Percentiles rank a stretch among this genome's conserved stretches.
phyloP scores from a whole-genome alignment of 768 basidiomycete genomes.

The Imleria badia region DNA sequence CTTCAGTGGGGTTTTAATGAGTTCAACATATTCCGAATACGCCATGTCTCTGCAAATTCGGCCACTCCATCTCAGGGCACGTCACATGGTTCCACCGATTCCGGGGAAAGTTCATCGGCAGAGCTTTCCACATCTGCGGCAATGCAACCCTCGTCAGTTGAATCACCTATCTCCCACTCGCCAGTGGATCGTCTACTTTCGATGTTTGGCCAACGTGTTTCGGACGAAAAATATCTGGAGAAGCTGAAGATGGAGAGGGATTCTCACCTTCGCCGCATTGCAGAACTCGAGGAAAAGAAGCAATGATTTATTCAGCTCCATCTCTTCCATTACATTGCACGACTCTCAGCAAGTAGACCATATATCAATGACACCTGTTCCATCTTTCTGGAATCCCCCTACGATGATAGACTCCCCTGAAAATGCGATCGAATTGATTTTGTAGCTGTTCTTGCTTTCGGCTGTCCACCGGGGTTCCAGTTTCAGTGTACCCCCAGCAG shows the following conservation, averaged over 20 bases:
- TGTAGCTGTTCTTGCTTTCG: constrained; percentile 45
- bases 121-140: constrained; percentile 2
- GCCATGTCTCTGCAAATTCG: constrained; percentile 44
- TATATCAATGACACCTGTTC: constrained; percentile 63
- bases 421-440: constrained; percentile 63
- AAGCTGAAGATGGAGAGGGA: constrained; percentile 59
- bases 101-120: neutral
- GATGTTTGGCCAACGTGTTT: constrained; percentile 41
- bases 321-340: neutral
- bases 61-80: neutral
- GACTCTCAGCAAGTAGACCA: constrained; percentile 37
- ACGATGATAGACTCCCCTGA: constrained; percentile 51
- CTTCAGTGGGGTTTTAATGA: constrained; percentile 76
- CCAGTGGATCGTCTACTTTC: constrained; percentile 40
- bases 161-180: constrained; percentile 5
- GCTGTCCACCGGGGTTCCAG: constrained; percentile 48
- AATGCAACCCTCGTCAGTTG: constrained; percentile 15
- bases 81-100: neutral
- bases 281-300: constrained; percentile 48
- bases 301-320: neutral
- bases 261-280: constrained; percentile 53
- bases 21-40: constrained; percentile 56
- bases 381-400: constrained; percentile 59
- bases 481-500: constrained; percentile 37
- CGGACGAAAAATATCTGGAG: constrained; percentile 71